Conservation (phyloP, 495 filamentous ascomycete species). For the Penicillium diatomitis region DNA sequence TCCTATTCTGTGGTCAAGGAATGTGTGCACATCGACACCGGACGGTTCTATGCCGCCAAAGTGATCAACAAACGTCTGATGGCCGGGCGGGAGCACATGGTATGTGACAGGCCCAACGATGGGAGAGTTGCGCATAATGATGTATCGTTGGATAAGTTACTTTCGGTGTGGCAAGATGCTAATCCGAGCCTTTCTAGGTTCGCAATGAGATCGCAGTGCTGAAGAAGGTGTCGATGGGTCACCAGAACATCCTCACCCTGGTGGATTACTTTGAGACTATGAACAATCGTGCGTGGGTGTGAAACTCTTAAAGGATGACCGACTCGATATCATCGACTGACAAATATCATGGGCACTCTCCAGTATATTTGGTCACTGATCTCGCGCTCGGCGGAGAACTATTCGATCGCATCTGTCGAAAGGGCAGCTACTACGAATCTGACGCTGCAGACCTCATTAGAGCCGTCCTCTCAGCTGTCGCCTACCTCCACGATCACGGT, state of each 20-base stretch:
- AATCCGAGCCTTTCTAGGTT: constrained; percentile 45
- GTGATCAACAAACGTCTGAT: constrained; percentile 99
- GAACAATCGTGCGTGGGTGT: constrained; percentile 66
- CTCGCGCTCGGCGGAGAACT: constrained; percentile 94
- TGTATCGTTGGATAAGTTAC: no score
- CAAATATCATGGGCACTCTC: background rate
- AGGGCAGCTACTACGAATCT: constrained; percentile 95
- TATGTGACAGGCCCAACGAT: constrained; percentile 22
- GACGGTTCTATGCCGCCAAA: constrained; percentile 96
- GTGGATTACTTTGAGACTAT: constrained; percentile 99
- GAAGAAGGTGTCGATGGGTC: constrained; percentile 94
- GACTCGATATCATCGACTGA: background rate
- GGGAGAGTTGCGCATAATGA: no score
- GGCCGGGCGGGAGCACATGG: constrained; percentile 97
- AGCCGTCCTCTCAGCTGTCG: constrained; percentile 90
- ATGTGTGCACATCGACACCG: constrained; percentile 97
- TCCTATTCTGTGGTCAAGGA: constrained; percentile 99
- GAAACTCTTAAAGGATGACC: no score
- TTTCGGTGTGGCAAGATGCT: background rate
- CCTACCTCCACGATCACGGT: constrained; percentile 95
- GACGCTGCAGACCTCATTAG: constrained; percentile 94
- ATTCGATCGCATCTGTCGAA: constrained; percentile 96
- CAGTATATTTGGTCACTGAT: constrained; percentile 94
- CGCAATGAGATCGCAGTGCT: constrained; percentile 97
- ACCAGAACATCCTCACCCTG: constrained; percentile 93